Evolutionary conservation across 2,329 filamentous ascomycete genomes (phyloP), one percentile per base, ranked within the genome.

Genomic region (Hortaea werneckii): DNA sequence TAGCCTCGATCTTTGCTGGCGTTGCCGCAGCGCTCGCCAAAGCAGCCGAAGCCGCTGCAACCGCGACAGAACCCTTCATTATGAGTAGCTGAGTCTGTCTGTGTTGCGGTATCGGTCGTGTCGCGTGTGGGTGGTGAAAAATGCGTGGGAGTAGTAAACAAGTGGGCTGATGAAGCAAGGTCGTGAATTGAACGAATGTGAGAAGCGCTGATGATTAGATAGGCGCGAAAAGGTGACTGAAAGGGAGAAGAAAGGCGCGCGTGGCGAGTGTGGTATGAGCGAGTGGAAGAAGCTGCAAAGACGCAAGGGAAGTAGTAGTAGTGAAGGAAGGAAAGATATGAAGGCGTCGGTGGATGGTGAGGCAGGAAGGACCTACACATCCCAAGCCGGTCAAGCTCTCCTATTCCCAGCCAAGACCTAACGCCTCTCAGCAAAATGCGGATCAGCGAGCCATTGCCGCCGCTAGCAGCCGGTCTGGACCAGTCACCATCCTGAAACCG

Each of bases 51-150:
- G 70, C 69, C 52, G 72, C 55, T 52, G 72, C 55, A 47, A 75
- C 60, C 41, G 67, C 64, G 48, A 70, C 59, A 43, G 64, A 60
- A 48, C 65, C 65, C 72, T 79, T 80, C 77, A 80, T 80, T 50
- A 46, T 73, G 61, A 50, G 29, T 26, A n/a, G 20, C 37, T 39
- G 37, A 8, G 8, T 8, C 13, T 13, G 37, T 40, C 13, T 9
- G 5, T 40, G 8, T 41, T 27, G 26, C 9, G 10, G 20, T 10
- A 41, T 13, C 20, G 38, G 10, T 41, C 29, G 40, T 28, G 40
- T 28, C 9, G 40, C 20, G 37, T 10, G 11, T 3, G 37, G 10
- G 10, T 39, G 10, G 13, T n/a, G 37, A 20, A 39, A 39, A 8
- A 26, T n/a, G 20, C 20, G 10, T 35, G 32, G 32, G 13, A 20